Evolutionary conservation across 192 early-diverging fungal species (phyloP), one percentile per base, ranked within the genome.

Genomic region (Gamsiella multidivaricata): DNA sequence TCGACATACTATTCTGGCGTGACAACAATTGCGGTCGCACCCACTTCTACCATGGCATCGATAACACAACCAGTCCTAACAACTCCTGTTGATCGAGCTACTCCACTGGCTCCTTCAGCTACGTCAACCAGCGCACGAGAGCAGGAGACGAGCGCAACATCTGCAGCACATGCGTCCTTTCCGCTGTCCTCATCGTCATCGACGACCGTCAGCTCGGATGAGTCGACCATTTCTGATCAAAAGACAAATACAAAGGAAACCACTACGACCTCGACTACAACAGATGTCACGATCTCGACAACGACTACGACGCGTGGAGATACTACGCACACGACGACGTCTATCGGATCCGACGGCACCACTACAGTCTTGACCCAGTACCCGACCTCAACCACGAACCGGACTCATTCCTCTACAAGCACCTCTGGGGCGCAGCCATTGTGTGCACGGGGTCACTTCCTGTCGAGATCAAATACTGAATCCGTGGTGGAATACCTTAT

Each of bases 341-440:
- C 54, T 17, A 61, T 69, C 5, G 74, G 74, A 0, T 8, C 31
- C 0, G 74, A 78, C 17, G 60, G 74, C 1, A 78, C 61, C 2
- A 69, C 66, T 4, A 78, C 74, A 10, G 61, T 64, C 6, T 15
- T 78, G 50, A 78, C 74, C 0, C 41, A 64, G 54, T 69, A 64
- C 29, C 65, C 74, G 9, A 51, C 66, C 9, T 61, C 65, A 11
- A 68, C 73, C n/a, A n/a, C n/a, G n/a, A n/a, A n/a, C 14, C 74
- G 49, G 15, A 22, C 49, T 2, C 59, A 22, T 10, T 11, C 17
- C n/a, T 5, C 60, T n/a, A 26, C 22, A 3, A 71, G 54, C 18
- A 57, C 61, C 2, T 71, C 69, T 0, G 69, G 69, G 2, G 57
- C 60, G 17, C 39, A 57, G 23, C 29, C 47, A 8, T 32, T 42